Base-by-base conservation (phyloP, 1,139 yeast genomes). In the Geotrichum carabidarum region DNA sequence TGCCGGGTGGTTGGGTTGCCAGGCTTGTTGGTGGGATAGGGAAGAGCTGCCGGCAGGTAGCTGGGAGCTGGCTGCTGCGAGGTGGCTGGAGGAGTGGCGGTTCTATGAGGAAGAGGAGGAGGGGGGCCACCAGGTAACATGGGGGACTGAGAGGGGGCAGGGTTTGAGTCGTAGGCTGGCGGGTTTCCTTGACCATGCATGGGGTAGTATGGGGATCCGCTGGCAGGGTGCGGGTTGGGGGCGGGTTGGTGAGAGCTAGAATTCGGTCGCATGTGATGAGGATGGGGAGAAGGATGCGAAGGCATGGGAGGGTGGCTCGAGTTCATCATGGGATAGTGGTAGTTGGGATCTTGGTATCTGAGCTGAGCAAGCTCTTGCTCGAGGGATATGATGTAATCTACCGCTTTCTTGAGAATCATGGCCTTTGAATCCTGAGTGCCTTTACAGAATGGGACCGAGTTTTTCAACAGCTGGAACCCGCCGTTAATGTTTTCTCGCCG, bases 391-490 rank as follows among this genome's bases (percentile, higher is more conserved):
- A 93, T 93, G 67, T 86, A 89, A 66, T 89, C 96, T 44, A 88
- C 93, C 1, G 96, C 95, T 58, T 93, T 79, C 67, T 83, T 85
- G 63, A 93, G 77, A 58, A 91, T 87, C 68, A 69, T 69, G 0
- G 78, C 77, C 60, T 75, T 75, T 11, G 78, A 74, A 57, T 74
- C 78, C 59, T 71, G 74, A 5, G 74, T 68, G n/a, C 74, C 71
- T 37, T 72, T 65, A 54, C 76, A 68, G 32, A 69, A 68, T 4
- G 78, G 78, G 11, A 75, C 76, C 1, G 72, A 63, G 48, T 65
- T 63, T 54, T 71, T 70, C 38, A 75, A 63, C 54, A 67, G 68
- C 47, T 71, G 70, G 59, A 75, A 75, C 15, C 78, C 78, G 46
- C 75, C 78, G 47, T 74, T 74, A 55, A 75, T 75, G 58, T 72